A percentile compares a stretch with the other conserved stretches of the same genome.
These are phyloP conservation scores for Xylariales sp. DNA, from an alignment of 2,329 filamentous ascomycete species.

Conservation along the genomic window DNA sequence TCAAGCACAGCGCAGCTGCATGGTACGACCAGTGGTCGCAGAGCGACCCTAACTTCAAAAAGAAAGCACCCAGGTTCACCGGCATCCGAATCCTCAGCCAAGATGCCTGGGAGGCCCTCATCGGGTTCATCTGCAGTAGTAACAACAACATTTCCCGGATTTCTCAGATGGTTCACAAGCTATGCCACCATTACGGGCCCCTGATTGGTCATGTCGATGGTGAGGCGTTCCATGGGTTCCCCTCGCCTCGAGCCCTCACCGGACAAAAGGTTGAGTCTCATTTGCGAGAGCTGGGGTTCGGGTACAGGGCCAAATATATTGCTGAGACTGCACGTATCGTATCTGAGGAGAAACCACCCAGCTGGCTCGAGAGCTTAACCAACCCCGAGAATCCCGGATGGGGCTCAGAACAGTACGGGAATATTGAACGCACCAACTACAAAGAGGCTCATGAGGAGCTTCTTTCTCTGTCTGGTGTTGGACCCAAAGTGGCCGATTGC, in stretches of 20 bases:
- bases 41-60: constrained; percentile 78
- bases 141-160: constrained; percentile 98
- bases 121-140: constrained; percentile 96
- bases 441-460: constrained; percentile 76
- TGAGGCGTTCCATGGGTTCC: constrained; percentile 82
- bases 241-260: constrained; percentile 68
- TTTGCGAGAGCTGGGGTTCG: constrained; percentile 81
- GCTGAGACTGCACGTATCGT: constrained; percentile 78
- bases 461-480: constrained; percentile 78
- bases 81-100: constrained; percentile 91
- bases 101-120: constrained; percentile 90
- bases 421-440: constrained; percentile 59
- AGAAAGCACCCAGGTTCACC: constrained; percentile 79
- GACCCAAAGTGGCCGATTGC: constrained; percentile 95
- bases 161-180: constrained; percentile 90
- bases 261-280: constrained; percentile 72
- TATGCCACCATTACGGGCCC: constrained; percentile 81
- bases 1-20: constrained; percentile 67
- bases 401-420: constrained; percentile 42
- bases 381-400: constrained; percentile 70
- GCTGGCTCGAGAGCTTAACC: constrained; percentile 73
- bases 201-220: constrained; percentile 67
- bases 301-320: constrained; percentile 92
- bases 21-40: constrained; percentile 84
- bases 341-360: constrained; percentile 57